Conservation (phyloP, 1,284 basidiomycete genomes). For the Pseudozyma sp. region DNA sequence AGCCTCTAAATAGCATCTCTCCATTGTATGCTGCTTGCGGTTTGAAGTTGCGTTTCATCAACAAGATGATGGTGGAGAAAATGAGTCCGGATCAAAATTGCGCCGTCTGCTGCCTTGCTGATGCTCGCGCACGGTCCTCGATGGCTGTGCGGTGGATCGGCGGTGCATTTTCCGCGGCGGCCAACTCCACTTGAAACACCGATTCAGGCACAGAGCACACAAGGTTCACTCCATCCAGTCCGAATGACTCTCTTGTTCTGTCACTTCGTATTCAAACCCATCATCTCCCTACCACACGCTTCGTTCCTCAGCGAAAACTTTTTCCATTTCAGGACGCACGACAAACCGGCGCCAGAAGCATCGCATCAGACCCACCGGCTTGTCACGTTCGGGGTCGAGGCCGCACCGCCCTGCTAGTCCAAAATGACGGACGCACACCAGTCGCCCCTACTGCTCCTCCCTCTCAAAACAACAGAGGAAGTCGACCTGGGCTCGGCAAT, state of each 20-base stretch:
- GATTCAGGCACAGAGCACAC: no score
- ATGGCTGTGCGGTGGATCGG: not conserved
- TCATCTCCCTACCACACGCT: no score
- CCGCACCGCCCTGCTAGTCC: not conserved
- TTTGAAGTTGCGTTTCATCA: not conserved
- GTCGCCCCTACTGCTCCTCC: constrained; percentile 65
- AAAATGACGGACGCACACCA: constrained; percentile 50
- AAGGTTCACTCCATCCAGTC: no score
- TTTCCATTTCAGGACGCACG: no score
- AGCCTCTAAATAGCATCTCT: not conserved
- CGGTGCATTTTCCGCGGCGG: not conserved
- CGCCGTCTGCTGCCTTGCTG: not conserved
- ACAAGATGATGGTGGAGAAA: not conserved
- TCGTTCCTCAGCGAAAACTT: no score
- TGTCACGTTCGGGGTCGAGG: no score
- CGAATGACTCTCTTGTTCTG: no score
- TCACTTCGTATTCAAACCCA: no score
- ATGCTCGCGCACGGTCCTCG: not conserved
- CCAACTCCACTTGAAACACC: not conserved
- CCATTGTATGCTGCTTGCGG: no score
- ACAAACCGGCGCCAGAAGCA: no score
- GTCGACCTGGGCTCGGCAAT: constrained; percentile 93
- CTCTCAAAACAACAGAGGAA: constrained; percentile 73
- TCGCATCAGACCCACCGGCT: no score
- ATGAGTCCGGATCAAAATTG: not conserved